Evolutionary conservation across 176 grass and related monocot species (phyloP), one percentile per base, ranked within the genome.

Genomic region (Melocanna baccifera): DNA sequence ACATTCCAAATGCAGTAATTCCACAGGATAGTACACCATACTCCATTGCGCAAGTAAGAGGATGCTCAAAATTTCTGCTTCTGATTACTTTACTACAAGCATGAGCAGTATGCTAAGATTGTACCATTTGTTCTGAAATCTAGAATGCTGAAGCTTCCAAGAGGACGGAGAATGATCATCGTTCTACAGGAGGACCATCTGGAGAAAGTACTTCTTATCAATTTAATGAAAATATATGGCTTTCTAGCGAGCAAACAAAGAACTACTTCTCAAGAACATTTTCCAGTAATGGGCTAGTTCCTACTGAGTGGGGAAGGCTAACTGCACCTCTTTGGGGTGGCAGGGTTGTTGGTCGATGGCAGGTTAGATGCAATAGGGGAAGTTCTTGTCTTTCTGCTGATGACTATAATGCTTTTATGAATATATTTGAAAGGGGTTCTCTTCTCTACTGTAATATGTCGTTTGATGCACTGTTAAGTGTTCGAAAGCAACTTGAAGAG

Each of bases 401-500:
- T 75, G 96, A 96, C 80, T 96, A 89, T 48, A 91, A 91, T 73
- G 81, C 93, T 22, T 99, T 99, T 82, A 89, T 96, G 83, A 99
- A 99, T 89, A 96, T 99, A 86, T 99, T 94, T 80, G 96, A 99
- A 88, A 91, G 88, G 41, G 93, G 91, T 63, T 99, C 93, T 83
- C 96, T 99, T 92, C 89, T 99, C 50, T 99, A 99, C 51, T 99
- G 93, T 76, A 99, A 96, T 71, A 99, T 99, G 96, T 96, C 93
- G 5, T 99, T 99, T 86, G 96, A 99, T 78, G 91, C 96, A 18
- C 53, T 99, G 52, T 82, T 99, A 85, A 94, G 84, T 67, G 93
- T 96, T 71, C 81, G 96, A 57, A 99, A 92, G 57, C 96, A 99
- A 80, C 96, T 99, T 78, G 96, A 99, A 87, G 96, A 99, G 75